Evolutionary conservation across 192 early-diverging fungal species (phyloP), one percentile per base, ranked within the genome.

Genomic region (Mortierella hygrophila): DNA sequence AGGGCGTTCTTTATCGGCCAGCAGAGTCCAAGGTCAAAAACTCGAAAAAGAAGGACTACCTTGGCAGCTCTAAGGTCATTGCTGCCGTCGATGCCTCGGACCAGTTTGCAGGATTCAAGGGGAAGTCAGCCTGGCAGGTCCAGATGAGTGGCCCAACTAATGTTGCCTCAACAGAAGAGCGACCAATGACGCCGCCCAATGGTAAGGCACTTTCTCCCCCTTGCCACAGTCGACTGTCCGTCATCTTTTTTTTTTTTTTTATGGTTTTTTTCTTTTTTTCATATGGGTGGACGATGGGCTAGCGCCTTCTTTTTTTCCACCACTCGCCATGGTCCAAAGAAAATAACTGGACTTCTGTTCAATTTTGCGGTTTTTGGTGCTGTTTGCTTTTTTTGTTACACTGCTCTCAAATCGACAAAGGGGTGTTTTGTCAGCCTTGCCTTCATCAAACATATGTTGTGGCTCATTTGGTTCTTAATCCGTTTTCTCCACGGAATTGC

Each of bases 1-100:
- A 92, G 69, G 92, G 93, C 38, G 90, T 94, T 15, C 88, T 98
- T 29, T 99, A 95, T 90, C 88, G 95, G 70, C 98, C 98, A 44
- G 92, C 94, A 32, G 94, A 94, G 63, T 93, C 92, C 74, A 97
- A 96, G 84, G 91, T 99, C 70, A 96, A 97, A 89, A 97, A 96
- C 83, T 89, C 93, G 9, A 91, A 93, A 70, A 95, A 95, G 87
- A 93, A 94, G 68, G 94, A 96, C 72, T 96, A 95, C 77, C 79
- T 96, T 70, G 96, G 95, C 26, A 94, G 91, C 47, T 90, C 95
- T 74, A 96, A 95, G 82, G 96, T 99, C 74, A 94, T 98, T 83
- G 96, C 97, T 20, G 94, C 92, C 0, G 92, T 91, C 8, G 93
- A 95, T 60, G 88, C 88, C 4, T 77, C 79, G 6, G 93, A 96